Evolutionary conservation across 192 early-diverging fungal species (phyloP), one percentile per base, ranked within the genome.

Genomic region (Funneliformis mosseae): DNA sequence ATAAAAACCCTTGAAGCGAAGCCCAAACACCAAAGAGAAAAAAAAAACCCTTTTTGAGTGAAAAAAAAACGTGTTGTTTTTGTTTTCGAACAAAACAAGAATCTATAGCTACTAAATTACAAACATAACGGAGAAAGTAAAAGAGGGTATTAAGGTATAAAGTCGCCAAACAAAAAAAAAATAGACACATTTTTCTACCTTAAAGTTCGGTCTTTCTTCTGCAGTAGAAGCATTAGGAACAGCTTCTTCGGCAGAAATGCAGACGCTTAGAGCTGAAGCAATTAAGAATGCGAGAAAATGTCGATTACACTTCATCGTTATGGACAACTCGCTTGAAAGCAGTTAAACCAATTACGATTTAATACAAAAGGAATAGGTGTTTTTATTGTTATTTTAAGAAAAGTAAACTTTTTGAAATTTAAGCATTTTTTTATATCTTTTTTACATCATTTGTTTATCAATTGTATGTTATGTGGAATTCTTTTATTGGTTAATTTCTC

Each of bases 271-370:
- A 28, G 78, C 67, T 6, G 78, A 66, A 61, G 33, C 55, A 3
- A 79, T 7, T 42, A 79, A 28, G 12, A 79, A 59, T n/a, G 68
- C 78, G 21, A 71, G 27, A 79, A 79, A 42, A 55, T 46, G 63
- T 39, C n/a, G 41, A 61, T 23, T 28, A 6, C 42, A 69, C 67
- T 69, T 79, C 77, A 79, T 79, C 18, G 23, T 77, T 77, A 42
- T 64, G 28, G 48, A 59, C 38, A 75, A 74, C 68, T 42, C 18
- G 38, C 68, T 70, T 42, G n/a, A 9, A 42, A 28, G 64, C 64
- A 67, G 68, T 70, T 70, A 41, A 43, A 39, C 68, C 42, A 70
- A 45, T 6, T 55, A 55, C 16, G 50, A 55, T 55, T 55, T 55
- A 55, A 55, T 55, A 2, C 2, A 55, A 55, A 18, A 55, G 33